phyloP scores from a whole-genome alignment of 2,329 filamentous ascomycete species.

The Pezicula rhizophila region DNA sequence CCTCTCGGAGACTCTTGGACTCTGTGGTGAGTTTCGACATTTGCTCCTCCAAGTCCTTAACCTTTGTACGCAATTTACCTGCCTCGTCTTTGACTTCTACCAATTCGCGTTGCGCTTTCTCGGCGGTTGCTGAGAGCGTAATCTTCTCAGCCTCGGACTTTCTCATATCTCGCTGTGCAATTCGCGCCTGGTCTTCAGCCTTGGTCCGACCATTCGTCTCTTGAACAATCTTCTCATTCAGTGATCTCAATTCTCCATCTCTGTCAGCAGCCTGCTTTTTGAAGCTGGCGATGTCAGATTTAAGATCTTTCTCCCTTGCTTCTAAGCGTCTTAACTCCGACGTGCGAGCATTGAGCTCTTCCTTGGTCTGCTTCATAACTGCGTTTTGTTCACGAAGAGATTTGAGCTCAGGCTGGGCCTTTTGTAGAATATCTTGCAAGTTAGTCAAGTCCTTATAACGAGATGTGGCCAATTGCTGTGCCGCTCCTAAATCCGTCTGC shows the following conservation, averaged over 20 bases:
- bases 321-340: slow-evolving; percentile 71
- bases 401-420: slow-evolving; percentile 80
- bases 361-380: slow-evolving; percentile 66
- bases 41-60: slow-evolving; percentile 68
- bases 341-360: slow-evolving; percentile 59
- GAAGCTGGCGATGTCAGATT: slow-evolving; percentile 63
- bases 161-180: slow-evolving; percentile 70
- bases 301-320: slow-evolving; percentile 74
- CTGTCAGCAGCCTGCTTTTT: slow-evolving; percentile 68
- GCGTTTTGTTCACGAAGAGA: slow-evolving; percentile 71
- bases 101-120: slow-evolving; percentile 67
- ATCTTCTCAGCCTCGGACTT: slow-evolving; percentile 73
- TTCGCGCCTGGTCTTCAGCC: slow-evolving; percentile 72
- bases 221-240: slow-evolving; percentile 72
- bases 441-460: slow-evolving; percentile 86
- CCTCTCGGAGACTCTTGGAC: slow-evolving; percentile 63
- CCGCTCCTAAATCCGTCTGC: slow-evolving; percentile 78
- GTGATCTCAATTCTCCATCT: slow-evolving; percentile 68
- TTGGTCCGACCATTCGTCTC: slow-evolving; percentile 67
- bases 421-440: slow-evolving; percentile 71
- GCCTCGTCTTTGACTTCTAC: slow-evolving; percentile 68
- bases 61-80: slow-evolving; percentile 53
- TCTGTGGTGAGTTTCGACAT: slow-evolving; percentile 63
- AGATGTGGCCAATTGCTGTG: slow-evolving; percentile 78
- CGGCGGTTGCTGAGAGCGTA: slow-evolving; percentile 66